Evolutionary conservation across 1,284 basidiomycete genomes (phyloP).

Genomic region (Boletellus sp.): DNA sequence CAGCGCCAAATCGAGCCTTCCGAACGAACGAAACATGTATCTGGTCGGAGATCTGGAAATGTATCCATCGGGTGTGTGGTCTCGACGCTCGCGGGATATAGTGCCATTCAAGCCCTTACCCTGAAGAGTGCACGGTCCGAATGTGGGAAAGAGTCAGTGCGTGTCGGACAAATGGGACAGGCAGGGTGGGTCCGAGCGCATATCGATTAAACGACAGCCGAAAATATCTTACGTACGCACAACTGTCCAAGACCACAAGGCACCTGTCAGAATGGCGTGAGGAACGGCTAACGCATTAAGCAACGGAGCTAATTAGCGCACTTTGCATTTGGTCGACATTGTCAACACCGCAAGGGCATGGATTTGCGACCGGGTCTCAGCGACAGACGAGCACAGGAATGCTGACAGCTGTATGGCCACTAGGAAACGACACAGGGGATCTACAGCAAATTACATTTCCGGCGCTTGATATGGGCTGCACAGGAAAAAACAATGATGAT

Average conservation of each 20-base stretch:
- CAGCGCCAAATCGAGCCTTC: slow-evolving; percentile 37
- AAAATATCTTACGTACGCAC: slow-evolving; percentile 34
- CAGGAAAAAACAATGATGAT: slow-evolving; percentile 2
- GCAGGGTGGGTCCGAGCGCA: slow-evolving; percentile 37
- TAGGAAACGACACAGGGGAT: slow-evolving; percentile 22
- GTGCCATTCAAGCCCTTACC: slow-evolving; percentile 34
- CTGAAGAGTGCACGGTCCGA: slow-evolving; percentile 29
- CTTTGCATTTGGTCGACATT: slow-evolving; percentile 35
- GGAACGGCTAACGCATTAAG: slow-evolving; percentile 26
- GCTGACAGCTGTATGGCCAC: slow-evolving; percentile 27
- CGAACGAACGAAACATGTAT: slow-evolving; percentile 36
- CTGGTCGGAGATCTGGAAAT: slow-evolving; percentile 38
- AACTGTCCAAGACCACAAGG: slow-evolving; percentile 31
- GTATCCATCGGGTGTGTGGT: slow-evolving; percentile 33
- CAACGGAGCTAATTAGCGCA: slow-evolving; percentile 31
- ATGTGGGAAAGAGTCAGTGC: slow-evolving; percentile 35
- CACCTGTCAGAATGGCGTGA: slow-evolving; percentile 32
- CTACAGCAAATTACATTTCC: slow-evolving; percentile 28
- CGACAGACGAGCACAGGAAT: slow-evolving; percentile 13
- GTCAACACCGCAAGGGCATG: slow-evolving; percentile 27
- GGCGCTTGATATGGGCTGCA: slow-evolving; percentile 21
- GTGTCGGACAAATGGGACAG: slow-evolving; percentile 34
- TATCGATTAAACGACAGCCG: slow-evolving; percentile 38
- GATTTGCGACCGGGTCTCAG: slow-evolving; percentile 32
- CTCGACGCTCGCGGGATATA: slow-evolving; percentile 38